phyloP scores from a whole-genome alignment of 164 flowering plant species.

The Annona cherimola region DNA sequence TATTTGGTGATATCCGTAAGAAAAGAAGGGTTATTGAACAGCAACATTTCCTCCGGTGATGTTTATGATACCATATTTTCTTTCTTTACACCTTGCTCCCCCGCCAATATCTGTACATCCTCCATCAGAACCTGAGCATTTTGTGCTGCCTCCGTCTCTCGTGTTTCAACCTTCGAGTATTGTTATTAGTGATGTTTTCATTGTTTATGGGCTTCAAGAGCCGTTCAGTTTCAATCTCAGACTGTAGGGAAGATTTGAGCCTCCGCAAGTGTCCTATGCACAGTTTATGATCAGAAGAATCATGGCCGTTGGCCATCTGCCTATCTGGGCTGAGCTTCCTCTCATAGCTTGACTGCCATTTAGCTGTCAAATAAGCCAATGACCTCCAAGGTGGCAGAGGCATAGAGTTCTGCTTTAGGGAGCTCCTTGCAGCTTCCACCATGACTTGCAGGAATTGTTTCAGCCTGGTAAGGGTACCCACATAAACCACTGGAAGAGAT shows the following conservation, averaged over 20 bases:
- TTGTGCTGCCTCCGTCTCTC: constrained; percentile 48
- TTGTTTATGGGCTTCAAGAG: constrained; percentile 42
- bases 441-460: constrained; percentile 67
- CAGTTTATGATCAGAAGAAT: constrained; percentile 37
- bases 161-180: constrained; percentile 36
- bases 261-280: constrained; percentile 62
- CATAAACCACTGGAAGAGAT: constrained; percentile 71
- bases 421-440: constrained; percentile 82
- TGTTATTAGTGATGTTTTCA: constrained; percentile 17
- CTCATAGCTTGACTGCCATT: constrained; percentile 73
- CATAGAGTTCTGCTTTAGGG: constrained; percentile 90
- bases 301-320: not conserved
- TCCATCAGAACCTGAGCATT: constrained; percentile 5
- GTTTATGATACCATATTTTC: not conserved
- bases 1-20: not conserved
- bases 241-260: constrained; percentile 50
- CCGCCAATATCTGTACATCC: constrained; percentile 5
- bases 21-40: not conserved
- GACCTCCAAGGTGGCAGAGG: constrained; percentile 99
- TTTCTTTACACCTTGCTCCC: not conserved
- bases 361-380: constrained; percentile 77
- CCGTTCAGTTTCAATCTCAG: constrained; percentile 50
- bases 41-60: not conserved
- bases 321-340: constrained; percentile 36
- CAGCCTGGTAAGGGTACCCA: constrained; percentile 57